Evolutionary conservation across 306 rosid species (phyloP).

Genomic region (Quercus cerris): DNA sequence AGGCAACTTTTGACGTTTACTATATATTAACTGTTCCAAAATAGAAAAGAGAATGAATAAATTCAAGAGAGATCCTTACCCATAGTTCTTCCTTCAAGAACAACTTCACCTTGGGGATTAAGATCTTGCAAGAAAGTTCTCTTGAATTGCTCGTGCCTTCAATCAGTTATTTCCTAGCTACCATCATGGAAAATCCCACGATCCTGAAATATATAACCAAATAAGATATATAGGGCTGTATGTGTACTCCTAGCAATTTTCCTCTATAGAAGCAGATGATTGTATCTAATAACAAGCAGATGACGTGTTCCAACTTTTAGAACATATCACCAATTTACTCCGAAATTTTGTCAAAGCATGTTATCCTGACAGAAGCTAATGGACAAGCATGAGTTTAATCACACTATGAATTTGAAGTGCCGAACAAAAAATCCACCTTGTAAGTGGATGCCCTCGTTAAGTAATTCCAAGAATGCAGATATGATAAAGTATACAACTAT

Average conservation of each 20-base stretch:
- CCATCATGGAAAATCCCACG: constrained; percentile 97
- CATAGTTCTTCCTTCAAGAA: constrained; percentile 87
- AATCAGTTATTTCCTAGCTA: constrained; percentile 68
- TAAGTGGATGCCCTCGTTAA: neutral
- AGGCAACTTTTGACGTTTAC: no score
- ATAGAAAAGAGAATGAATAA: neutral
- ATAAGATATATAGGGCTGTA: constrained; percentile 19
- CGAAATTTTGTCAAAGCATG: no score
- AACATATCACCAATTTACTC: no score
- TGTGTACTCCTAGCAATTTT: constrained; percentile 14
- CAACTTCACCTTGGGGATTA: constrained; percentile 94
- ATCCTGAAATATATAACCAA: constrained; percentile 47
- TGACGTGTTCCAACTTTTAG: no score
- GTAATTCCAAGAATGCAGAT: neutral
- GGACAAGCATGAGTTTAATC: no score
- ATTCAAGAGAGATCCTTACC: constrained; percentile 48
- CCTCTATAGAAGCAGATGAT: constrained; percentile 1
- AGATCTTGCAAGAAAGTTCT: constrained; percentile 94
- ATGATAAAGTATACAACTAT: neutral
- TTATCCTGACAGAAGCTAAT: no score
- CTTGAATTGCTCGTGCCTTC: constrained; percentile 47
- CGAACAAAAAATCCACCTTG: neutral
- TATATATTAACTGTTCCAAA: no score
- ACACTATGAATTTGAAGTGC: no score
- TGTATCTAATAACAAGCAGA: neutral